A percentile compares a stretch with the other conserved stretches of the same genome.
Evolutionary conservation across 805 yeast species (phyloP).

Genomic region (Yarrowia divulgata): DNA sequence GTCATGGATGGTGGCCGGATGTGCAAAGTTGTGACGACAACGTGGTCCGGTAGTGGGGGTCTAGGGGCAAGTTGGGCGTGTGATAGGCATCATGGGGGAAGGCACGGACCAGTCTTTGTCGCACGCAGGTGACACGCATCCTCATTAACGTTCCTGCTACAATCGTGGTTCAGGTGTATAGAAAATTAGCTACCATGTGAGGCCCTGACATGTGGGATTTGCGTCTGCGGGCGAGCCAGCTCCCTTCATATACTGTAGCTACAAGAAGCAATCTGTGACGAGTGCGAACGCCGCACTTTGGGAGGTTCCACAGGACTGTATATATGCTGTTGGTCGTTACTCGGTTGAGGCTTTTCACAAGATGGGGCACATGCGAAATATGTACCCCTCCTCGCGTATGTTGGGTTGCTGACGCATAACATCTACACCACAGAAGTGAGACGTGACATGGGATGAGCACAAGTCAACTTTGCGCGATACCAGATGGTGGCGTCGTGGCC

Average conservation of each 20-base stretch:
- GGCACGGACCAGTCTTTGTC: neutral
- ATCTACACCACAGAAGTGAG: neutral
- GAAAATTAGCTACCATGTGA: neutral
- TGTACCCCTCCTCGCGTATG: slow-evolving; percentile 25
- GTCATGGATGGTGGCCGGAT: slow-evolving; percentile 2
- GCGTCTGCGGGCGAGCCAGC: neutral
- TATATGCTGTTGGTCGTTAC: too few species aligned
- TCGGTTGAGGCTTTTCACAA: neutral
- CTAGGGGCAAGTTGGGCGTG: slow-evolving; percentile 1
- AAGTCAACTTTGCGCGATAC: neutral
- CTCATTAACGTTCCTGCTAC: slow-evolving; percentile 14
- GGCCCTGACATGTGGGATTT: neutral
- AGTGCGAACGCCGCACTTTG: neutral
- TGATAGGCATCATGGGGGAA: neutral
- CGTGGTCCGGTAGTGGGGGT: slow-evolving; percentile 2
- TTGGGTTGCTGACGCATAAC: slow-evolving; percentile 17
- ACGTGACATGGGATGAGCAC: neutral
- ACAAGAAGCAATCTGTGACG: neutral
- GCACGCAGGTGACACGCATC: slow-evolving; percentile 20
- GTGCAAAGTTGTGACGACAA: slow-evolving; percentile 27
- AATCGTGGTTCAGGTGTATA: neutral
- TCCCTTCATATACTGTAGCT: too few species aligned
- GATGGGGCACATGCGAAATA: neutral
- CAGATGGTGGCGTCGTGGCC: neutral
- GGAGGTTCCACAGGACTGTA: neutral